Evolutionary conservation across 345 rosid genomes (phyloP), one percentile per base, ranked within the genome.

Genomic region (Litchi chinensis): DNA sequence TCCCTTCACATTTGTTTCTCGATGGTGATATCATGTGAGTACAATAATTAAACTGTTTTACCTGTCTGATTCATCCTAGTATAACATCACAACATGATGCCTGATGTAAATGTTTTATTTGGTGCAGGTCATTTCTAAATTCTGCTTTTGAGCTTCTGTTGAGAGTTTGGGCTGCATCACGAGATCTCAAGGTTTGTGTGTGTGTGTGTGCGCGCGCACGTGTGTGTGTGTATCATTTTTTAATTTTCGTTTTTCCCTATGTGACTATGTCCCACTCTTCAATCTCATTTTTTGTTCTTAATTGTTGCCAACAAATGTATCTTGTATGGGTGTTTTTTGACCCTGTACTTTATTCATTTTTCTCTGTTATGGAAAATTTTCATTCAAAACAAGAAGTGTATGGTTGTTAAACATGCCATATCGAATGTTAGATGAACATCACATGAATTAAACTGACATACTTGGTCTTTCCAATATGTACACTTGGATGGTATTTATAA

Each of bases 1-100:
- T 84, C 76, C 90, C 94, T 75, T 87, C 89, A 43, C 80, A 84
- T 79, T 86, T 91, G 46, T 85, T 85, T 73, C 90, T 93, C 18
- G 98, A 95, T 81, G 88, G 88, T 79, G 98, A 91, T 86, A 95
- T 95, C 82, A 92, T 92, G 99, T 95, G 85, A 91, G 97, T 79
- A 81, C 80, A 57, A 69, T 63, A 68, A 80, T 79, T 82, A 0
- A 75, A 48, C 78, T 82, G 79, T 28, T 73, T 75, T 69, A 46
- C 73, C 64, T 67, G 43, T 73, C 76, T 76, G 65, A 68, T 77
- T 59, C 72, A 75, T 62, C 46, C 57, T 83, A 71, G 76, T 70
- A 22, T 39, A 64, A 74, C 63, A 28, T 22, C 74, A 37, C 41
- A 28, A 68, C 3, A 26, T 74, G 6, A 13, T 80, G 65, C 71